Percentiles rank a stretch among this genome's conserved stretches.
phyloP scores from a whole-genome alignment of 2,329 filamentous ascomycete genomes.

The Botrytis elliptica region DNA sequence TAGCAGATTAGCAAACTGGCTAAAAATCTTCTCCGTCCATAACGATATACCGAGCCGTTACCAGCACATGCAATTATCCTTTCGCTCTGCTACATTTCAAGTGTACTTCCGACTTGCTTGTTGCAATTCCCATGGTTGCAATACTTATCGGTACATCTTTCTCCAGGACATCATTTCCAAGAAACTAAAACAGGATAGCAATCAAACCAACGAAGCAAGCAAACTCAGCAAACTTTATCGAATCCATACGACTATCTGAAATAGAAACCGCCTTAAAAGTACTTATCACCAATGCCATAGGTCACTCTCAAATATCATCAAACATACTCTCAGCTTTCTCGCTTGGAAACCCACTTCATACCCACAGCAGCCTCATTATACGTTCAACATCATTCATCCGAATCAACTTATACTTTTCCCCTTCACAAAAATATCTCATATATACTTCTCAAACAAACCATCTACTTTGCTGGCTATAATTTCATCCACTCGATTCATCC shows the following conservation, averaged over 20 bases:
- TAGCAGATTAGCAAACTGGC: neutral
- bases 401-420: neutral
- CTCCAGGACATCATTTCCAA: neutral
- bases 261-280: slow-evolving; percentile 1
- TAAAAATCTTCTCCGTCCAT: neutral
- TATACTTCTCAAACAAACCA: slow-evolving; percentile 3
- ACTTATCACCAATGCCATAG: neutral
- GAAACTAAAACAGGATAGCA: neutral
- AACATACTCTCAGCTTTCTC: neutral
- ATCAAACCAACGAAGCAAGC: slow-evolving; percentile 6
- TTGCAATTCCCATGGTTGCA: slow-evolving; percentile 7
- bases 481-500: slow-evolving; percentile 3
- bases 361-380: slow-evolving; percentile 12
- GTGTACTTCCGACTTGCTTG: slow-evolving; percentile 17
- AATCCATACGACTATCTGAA: neutral
- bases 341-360: slow-evolving; percentile 5
- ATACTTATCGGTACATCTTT: neutral
- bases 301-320: neutral
- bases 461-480: slow-evolving; percentile 2
- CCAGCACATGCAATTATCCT: slow-evolving; percentile 19
- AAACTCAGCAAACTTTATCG: slow-evolving; percentile 8
- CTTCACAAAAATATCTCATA: neutral
- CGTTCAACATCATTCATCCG: neutral
- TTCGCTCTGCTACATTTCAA: slow-evolving; percentile 17
- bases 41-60: neutral